Evolutionary conservation across 2,329 filamentous ascomycete species (phyloP), one percentile per base, ranked within the genome.

Genomic region (Monilinia aucupariae): DNA sequence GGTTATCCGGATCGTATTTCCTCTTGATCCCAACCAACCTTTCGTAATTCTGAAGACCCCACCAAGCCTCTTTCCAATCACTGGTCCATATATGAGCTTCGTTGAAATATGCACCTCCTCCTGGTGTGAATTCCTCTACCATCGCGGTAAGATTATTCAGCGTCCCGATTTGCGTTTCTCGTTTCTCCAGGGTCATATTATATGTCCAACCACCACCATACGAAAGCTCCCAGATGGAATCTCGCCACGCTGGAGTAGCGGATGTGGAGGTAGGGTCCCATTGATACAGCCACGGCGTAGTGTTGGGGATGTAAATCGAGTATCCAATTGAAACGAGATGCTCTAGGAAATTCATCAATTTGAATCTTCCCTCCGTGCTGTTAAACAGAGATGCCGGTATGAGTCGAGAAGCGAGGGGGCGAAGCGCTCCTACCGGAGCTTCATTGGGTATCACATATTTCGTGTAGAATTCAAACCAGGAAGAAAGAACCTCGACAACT

Each of bases 1-100:
- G 43, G 39, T 50, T 50, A 9, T 66, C 63, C 32, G 66, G 66
- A 65, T 69, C 67, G 58, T 68, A 68, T 41, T 65, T 66, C 37
- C 50, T 64, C 55, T 69, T 68, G 22, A 69, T 69, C 34, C 54
- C 62, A 25, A 65, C 32, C 53, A 70, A 43, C 1, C 34, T 60
- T 8, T 50, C 45, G 54, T 69, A 68, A 49, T 68, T 70, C 15
- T 65, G 50, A 22, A 22, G 10, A 10, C 64, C 63, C 59, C 66
- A 67, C 62, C 60, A 69, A 50, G 54, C 32, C 37, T 64, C 62
- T 34, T 64, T 47, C 66, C 67, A 69, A 62, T 67, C 62, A 12
- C 17, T 20, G 6, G 64, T 67, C 60, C 62, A 67, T n/a, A 63
- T 63, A 39, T 49, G 47, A 5, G 59, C 67, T 52, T 68, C 67